Conservation (phyloP, 2,329 filamentous ascomycete species). For the Epichloe baconii region DNA sequence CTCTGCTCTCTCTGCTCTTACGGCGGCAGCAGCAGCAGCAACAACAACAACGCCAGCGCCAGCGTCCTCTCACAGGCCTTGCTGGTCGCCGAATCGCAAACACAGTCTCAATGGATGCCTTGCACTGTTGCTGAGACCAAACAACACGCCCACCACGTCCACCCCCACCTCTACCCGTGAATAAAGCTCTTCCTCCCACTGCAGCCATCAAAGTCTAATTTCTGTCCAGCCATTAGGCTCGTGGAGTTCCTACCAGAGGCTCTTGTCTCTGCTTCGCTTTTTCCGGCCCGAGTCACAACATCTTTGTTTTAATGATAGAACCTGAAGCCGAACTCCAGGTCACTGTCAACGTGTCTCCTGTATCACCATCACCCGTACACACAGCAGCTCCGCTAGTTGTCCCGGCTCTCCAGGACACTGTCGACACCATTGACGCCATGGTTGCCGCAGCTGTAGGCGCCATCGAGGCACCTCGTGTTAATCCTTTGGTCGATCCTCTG, state of each 20-base stretch:
- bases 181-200: neutral
- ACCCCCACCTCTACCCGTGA: neutral
- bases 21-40: neutral
- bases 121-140: neutral
- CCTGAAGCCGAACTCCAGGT: conserved; percentile 35
- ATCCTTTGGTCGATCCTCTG: conserved; percentile 19
- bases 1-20: neutral
- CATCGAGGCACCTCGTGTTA: conserved; percentile 15
- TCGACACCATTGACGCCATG: conserved; percentile 36
- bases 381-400: conserved; percentile 33
- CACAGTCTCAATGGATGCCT: conserved; percentile 2
- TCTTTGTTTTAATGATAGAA: conserved; percentile 30
- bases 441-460: conserved; percentile 21
- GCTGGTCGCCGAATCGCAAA: conserved; percentile 1
- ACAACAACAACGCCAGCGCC: neutral
- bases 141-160: neutral
- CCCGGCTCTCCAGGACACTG: conserved; percentile 38
- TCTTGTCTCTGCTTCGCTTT: conserved; percentile 8
- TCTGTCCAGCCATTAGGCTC: neutral
- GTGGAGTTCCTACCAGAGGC: neutral
- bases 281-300: neutral
- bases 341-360: conserved; percentile 37
- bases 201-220: neutral
- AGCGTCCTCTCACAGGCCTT: neutral
- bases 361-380: conserved; percentile 37